phyloP scores from a whole-genome alignment of 176 grass and related monocot species.

The Alopecurus myosuroides region DNA sequence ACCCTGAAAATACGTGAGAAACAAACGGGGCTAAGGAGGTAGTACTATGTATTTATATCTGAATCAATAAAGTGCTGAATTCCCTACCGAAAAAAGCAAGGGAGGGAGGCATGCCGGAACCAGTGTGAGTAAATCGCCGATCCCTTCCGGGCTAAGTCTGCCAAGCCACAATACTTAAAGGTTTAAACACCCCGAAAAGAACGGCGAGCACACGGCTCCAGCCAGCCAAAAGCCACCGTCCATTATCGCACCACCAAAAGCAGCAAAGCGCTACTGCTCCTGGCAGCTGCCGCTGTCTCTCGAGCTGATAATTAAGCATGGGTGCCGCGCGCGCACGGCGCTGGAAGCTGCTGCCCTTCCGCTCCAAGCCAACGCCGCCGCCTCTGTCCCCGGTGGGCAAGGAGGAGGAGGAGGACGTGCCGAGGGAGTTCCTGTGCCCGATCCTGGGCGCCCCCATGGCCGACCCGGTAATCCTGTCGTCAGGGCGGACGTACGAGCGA shows the following conservation, averaged over 20 bases:
- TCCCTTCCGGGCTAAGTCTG: constrained; percentile 37
- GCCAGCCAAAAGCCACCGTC: constrained; percentile 28
- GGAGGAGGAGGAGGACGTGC: constrained; percentile 4
- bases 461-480: constrained; percentile 2
- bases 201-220: constrained; percentile 6
- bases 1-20: too few relatives aligned
- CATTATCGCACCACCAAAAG: constrained; percentile 23
- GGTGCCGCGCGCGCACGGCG: constrained; percentile 25
- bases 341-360: constrained; percentile 46
- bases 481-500: constrained; percentile 6
- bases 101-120: too few relatives aligned
- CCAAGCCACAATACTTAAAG: neutral
- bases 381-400: neutral
- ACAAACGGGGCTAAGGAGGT: too few relatives aligned
- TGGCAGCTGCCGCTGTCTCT: neutral
- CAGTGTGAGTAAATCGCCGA: too few relatives aligned
- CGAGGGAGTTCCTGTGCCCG: neutral
- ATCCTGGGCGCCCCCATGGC: neutral
- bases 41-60: too few relatives aligned
- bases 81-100: too few relatives aligned
- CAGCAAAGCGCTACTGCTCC: neutral
- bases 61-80: too few relatives aligned
- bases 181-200: neutral
- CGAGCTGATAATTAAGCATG: constrained; percentile 26
- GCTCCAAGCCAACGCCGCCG: neutral